A percentile compares a stretch with the other conserved stretches of the same genome.
phyloP scores from a whole-genome alignment of 345 rosid species.

The Luvunga scandens region DNA sequence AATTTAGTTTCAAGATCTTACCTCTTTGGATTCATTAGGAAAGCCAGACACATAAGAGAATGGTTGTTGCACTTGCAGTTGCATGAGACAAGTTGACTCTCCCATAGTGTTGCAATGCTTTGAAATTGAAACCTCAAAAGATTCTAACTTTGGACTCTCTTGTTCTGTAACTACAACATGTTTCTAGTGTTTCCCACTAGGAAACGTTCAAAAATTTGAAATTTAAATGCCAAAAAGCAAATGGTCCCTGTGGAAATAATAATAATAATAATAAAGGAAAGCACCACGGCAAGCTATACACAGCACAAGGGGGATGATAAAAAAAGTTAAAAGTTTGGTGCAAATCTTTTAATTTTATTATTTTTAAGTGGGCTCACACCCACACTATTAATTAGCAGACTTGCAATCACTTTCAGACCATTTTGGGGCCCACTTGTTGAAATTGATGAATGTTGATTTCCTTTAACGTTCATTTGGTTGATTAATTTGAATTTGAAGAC shows the following conservation, averaged over 20 bases:
- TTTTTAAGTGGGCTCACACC: constrained; percentile 18
- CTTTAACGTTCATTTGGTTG: constrained; percentile 14
- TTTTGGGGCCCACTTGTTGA: constrained; percentile 12
- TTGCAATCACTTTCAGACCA: constrained; percentile 16
- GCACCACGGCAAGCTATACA: background rate
- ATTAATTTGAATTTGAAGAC: constrained; percentile 22
- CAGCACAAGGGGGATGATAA: too few relatives aligned
- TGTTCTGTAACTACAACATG: background rate
- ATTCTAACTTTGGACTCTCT: constrained; percentile 15
- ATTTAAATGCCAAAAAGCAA: constrained; percentile 27
- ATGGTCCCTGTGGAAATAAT: constrained; percentile 19
- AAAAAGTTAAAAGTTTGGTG: background rate
- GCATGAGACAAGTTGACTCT: constrained; percentile 80
- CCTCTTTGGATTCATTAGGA: constrained; percentile 64
- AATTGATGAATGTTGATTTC: background rate
- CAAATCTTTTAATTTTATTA: constrained; percentile 9
- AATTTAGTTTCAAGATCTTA: constrained; percentile 6
- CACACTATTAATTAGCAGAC: constrained; percentile 2
- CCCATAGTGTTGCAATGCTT: constrained; percentile 45
- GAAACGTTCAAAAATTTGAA: constrained; percentile 36
- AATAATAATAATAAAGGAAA: background rate
- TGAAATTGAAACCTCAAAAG: constrained; percentile 24
- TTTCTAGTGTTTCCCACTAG: background rate
- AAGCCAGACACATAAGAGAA: constrained; percentile 65
- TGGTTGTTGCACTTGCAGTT: constrained; percentile 32